These are phyloP conservation scores for Vachellia pachyceras DNA, from an alignment of 306 rosid species.

Conservation along the genomic window DNA sequence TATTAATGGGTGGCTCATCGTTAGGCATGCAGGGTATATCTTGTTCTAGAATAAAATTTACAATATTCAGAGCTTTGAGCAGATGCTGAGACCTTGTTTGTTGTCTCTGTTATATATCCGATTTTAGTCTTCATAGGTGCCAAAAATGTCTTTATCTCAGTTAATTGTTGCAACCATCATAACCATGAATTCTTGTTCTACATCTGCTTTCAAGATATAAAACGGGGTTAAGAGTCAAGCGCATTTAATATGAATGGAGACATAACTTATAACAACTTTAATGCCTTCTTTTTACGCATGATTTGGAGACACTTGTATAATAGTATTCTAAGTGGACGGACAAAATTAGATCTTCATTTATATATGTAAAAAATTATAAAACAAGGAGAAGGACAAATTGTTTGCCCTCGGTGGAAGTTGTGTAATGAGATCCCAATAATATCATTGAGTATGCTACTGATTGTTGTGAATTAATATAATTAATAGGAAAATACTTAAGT, in stretches of 20 bases:
- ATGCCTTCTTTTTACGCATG: background rate
- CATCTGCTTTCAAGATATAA: conserved; percentile 33
- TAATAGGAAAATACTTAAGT: no score
- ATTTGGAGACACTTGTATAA: conserved; percentile 17
- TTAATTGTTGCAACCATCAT: conserved; percentile 19
- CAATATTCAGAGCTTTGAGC: conserved; percentile 17
- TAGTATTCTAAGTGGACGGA: conserved; percentile 6
- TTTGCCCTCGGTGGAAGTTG: conserved; percentile 5
- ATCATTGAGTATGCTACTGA: conserved; percentile 31
- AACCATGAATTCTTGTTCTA: background rate
- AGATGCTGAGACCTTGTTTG: conserved; percentile 8
- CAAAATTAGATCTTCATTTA: background rate
- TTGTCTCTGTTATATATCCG: background rate
- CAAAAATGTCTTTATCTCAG: conserved; percentile 2
- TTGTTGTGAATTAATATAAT: background rate
- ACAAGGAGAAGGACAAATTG: background rate
- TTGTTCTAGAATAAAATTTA: conserved; percentile 9
- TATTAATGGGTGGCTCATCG: conserved; percentile 8
- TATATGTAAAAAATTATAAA: background rate
- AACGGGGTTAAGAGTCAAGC: background rate
- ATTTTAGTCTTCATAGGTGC: background rate
- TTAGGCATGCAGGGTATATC: conserved; percentile 13
- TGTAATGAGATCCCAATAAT: conserved; percentile 1
- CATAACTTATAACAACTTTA: background rate
- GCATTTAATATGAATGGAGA: background rate